Evolutionary conservation across 2,329 filamentous ascomycete genomes (phyloP), one percentile per base, ranked within the genome.

Genomic region (Penicillium concentricum): DNA sequence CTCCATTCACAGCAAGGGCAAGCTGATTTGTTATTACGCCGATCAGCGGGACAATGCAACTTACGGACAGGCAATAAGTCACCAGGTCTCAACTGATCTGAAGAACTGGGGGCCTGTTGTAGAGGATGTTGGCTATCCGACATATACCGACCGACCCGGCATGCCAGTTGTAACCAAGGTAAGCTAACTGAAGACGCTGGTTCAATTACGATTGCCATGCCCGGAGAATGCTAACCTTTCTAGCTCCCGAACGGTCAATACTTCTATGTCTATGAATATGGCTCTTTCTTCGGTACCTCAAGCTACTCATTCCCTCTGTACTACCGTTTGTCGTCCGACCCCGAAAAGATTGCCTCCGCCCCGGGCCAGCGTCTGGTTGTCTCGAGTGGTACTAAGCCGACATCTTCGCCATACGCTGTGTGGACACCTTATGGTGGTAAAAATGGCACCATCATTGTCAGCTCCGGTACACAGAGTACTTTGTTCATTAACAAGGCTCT

Each of bases 41-140:
- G 88, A 90, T 70, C 88, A 90, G 69, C 82, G 87, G 35, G 86
- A 86, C 60, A 80, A 85, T 60, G 76, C 76, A 1, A 71, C 67
- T 2, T 78, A 90, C 66, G 87, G 87, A 18, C 87, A 90, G 72
- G 88, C 89, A 67, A 78, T 90, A 38, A 80, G 84, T 3, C 87
- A 90, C 70, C 86, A 89, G 71, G 78, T 78, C 16, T 80, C 83
- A 2, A 78, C 73, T 1, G 84, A 90, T 66, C 77, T 89, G 20
- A 72, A 76, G 56, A 82, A 70, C 16, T 91, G 87, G 87, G 79
- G 80, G 0, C 75, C 82, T 3, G 80, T 87, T 48, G 79, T 87
- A 58, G 86, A 90, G 65, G 86, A 87, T 38, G 76, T 82, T 16
- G 20, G 28, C 13, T 49, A 54, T 16, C 44, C 79, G n/a, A 79